phyloP scores from a whole-genome alignment of 257 asterid species.

The Nicotiana tomentosiformis region DNA sequence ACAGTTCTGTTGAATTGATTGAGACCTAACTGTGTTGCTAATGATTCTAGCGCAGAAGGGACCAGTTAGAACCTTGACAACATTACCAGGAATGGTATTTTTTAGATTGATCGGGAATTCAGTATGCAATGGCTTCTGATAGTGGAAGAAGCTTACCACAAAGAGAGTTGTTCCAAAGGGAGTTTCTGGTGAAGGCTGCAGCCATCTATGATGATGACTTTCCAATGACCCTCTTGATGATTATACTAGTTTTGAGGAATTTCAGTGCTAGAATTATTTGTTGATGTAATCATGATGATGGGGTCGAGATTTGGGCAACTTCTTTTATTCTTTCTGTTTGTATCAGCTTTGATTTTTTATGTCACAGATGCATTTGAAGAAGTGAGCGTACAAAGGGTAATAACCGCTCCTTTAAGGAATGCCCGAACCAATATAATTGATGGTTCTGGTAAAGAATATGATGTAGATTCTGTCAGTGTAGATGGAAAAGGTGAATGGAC shows the following conservation, averaged over 20 bases:
- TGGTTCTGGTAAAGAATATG: constrained; percentile 79
- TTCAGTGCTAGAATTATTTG: constrained; percentile 9
- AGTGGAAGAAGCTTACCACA: background rate
- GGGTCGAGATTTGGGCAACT: constrained; percentile 29
- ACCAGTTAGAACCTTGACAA: background rate
- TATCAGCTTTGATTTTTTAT: constrained; percentile 25
- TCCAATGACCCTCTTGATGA: background rate
- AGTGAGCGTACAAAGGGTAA: constrained; percentile 33
- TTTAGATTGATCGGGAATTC: background rate
- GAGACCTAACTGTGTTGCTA: background rate
- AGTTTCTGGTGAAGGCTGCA: background rate
- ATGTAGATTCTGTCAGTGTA: constrained; percentile 29
- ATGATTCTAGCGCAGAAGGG: background rate
- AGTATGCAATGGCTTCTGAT: background rate
- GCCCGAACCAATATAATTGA: constrained; percentile 64
- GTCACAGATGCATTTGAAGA: constrained; percentile 35
- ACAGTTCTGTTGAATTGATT: background rate
- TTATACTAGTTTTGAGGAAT: background rate
- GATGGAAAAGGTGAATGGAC: constrained; percentile 38
- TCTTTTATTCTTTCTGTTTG: constrained; percentile 36
- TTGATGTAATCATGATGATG: constrained; percentile 24
- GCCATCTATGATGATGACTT: constrained; percentile 10
- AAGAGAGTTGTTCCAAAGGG: background rate
- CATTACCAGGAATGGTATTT: background rate
- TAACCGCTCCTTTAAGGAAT: constrained; percentile 68